A percentile compares a stretch with the other conserved stretches of the same genome.
Evolutionary conservation across 306 rosid species (phyloP).

Genomic region (Cucumis cinereus): DNA sequence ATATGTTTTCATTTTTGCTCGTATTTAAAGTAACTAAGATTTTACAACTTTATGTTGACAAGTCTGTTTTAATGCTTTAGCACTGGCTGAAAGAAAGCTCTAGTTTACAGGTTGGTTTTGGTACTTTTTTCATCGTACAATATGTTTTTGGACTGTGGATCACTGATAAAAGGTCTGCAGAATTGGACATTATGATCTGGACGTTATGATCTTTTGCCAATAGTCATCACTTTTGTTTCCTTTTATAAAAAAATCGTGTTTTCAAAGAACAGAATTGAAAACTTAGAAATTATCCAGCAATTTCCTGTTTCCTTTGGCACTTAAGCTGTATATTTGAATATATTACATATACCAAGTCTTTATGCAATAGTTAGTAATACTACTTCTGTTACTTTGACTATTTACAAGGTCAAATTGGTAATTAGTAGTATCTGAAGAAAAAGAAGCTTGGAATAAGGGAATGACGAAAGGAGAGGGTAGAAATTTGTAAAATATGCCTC

Average conservation of each 20-base stretch:
- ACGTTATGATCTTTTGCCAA: not conserved
- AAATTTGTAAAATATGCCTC: not conserved
- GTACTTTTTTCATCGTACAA: not conserved
- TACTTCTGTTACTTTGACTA: not conserved
- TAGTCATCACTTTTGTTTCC: not conserved
- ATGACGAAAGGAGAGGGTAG: not conserved
- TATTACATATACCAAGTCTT: not conserved
- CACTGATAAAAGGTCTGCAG: not conserved
- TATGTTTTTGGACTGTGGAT: not conserved
- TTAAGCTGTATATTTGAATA: not conserved
- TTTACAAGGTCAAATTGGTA: not conserved
- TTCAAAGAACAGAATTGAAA: not conserved
- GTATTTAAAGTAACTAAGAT: not conserved
- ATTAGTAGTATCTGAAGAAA: not conserved
- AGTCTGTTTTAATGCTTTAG: not conserved
- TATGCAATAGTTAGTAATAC: not conserved
- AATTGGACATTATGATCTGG: not conserved
- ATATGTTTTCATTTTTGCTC: not conserved
- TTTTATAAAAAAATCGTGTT: not conserved
- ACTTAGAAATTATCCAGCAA: not conserved
- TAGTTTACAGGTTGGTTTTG: not conserved
- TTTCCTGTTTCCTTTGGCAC: not conserved
- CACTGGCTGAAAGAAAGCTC: not conserved
- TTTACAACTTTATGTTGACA: not conserved
- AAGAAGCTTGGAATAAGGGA: not conserved